Percentiles rank a stretch among this genome's conserved stretches.
These are phyloP conservation scores for Phaeosphaeriaceae sp. DNA, from an alignment of 2,329 filamentous ascomycete species.

Conservation along the genomic window DNA sequence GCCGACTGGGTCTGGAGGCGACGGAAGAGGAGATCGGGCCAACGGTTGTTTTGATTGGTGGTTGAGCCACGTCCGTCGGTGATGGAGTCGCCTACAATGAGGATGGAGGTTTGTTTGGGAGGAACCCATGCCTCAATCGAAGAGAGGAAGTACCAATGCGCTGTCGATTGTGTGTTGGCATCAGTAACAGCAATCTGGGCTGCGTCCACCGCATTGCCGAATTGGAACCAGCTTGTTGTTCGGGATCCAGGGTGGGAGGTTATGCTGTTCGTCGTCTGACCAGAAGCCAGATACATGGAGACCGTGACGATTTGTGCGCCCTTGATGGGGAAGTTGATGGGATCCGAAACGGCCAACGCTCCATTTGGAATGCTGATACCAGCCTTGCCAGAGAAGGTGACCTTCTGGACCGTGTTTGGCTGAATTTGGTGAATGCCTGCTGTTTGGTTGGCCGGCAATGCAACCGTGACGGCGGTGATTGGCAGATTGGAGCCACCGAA, in stretches of 20 bases:
- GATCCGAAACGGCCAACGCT: conserved; percentile 67
- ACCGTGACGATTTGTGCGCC: conserved; percentile 64
- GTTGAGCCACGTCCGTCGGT: conserved; percentile 67
- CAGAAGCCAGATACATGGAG: conserved; percentile 64
- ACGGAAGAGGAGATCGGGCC: conserved; percentile 45
- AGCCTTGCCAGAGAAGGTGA: conserved; percentile 65
- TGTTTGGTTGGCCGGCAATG: conserved; percentile 62
- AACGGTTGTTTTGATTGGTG: conserved; percentile 29
- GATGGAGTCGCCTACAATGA: conserved; percentile 70
- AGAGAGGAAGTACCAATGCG: conserved; percentile 66
- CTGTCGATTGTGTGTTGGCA: conserved; percentile 44
- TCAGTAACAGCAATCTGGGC: conserved; percentile 55
- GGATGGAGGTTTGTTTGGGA: conserved; percentile 53
- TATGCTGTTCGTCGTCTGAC: conserved; percentile 65
- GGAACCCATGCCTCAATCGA: conserved; percentile 64
- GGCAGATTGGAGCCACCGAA: conserved; percentile 68
- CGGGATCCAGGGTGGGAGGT: conserved; percentile 72
- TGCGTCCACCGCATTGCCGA: conserved; percentile 63
- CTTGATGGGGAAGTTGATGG: conserved; percentile 62
- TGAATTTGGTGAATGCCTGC: conserved; percentile 64
- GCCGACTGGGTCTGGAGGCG: conserved; percentile 58
- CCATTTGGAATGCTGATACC: conserved; percentile 63
- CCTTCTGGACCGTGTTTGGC: conserved; percentile 56
- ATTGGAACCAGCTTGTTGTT: conserved; percentile 63
- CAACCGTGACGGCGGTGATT: conserved; percentile 66